Evolutionary conservation across 768 basidiomycete genomes (phyloP), one percentile per base, ranked within the genome.

Genomic region (Trametes gibbosa): DNA sequence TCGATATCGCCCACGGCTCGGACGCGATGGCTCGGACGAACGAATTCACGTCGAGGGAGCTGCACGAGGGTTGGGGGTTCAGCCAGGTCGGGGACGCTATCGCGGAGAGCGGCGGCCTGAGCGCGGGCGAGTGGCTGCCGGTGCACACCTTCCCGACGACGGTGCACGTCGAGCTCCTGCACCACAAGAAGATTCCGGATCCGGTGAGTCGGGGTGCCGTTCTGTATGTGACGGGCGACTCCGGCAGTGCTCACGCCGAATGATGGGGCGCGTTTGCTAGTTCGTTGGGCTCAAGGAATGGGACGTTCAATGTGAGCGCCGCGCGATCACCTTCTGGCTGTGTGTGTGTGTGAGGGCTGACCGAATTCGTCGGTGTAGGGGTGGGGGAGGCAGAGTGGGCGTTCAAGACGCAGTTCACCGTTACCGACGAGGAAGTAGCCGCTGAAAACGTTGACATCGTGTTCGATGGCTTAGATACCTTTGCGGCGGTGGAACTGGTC

Each of bases 391-490:
- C 81, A 9, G 82, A 86, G 35, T 97, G 95, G 95, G 76, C 79
- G 19, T 98, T 96, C 78, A 86, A 81, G 67, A 86, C 84, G 3
- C 75, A 69, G 1, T 87, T 97, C 68, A 67, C 71, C 5, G 75
- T 85, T 19, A 75, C 77, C 2, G 75, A 79, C 17, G 69, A 70
- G 17, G 82, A 86, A 46, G 69, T 86, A 17, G 62, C 66, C 1
- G 69, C 74, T 2, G 63, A 76, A 3, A 79, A 87, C 53, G 75
- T 80, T 29, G 93, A 95, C 69, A 75, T 98, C 17, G 79, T 95
- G 8, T 94, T 96, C 61, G 93, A 96, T 12, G 95, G 95, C 17
- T 73, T 98, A 19, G 95, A 98, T 68, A 97, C 95, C 0, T 96
- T 94, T 69, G 85, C 89, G 2, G 77, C 75, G n/a, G 79, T 95